Conservation (phyloP, 768 basidiomycete species). For the Mycena indigotica region DNA sequence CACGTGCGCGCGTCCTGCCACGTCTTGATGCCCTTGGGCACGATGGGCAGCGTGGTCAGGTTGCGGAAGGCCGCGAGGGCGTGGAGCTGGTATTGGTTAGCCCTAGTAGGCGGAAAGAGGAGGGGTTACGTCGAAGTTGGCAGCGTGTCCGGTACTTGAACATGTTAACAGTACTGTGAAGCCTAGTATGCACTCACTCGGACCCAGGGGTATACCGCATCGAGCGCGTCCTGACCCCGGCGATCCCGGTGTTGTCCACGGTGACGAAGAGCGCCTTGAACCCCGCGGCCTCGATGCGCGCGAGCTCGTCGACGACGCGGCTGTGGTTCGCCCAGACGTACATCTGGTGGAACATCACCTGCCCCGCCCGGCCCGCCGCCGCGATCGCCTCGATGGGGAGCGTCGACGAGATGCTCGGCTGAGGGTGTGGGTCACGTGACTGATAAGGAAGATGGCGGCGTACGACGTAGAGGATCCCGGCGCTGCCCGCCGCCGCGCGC, state of each 20-base stretch:
- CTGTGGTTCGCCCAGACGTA: slow-evolving; percentile 21
- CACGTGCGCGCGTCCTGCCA: slow-evolving; percentile 36
- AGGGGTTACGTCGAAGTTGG: slow-evolving; percentile 24
- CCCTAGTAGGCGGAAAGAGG: background rate
- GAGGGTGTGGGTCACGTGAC: no score
- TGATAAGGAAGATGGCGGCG: slow-evolving; percentile 3
- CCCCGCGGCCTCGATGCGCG: slow-evolving; percentile 29
- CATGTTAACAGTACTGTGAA: background rate
- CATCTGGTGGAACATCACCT: slow-evolving; percentile 34
- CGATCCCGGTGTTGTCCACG: slow-evolving; percentile 35
- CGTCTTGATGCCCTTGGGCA: slow-evolving; percentile 34
- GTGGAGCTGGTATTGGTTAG: slow-evolving; percentile 8
- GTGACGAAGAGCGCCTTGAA: slow-evolving; percentile 38
- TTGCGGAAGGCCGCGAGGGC: slow-evolving; percentile 27
- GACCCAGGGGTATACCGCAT: slow-evolving; percentile 20
- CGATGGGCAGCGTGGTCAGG: slow-evolving; percentile 30
- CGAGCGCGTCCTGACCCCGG: slow-evolving; percentile 30
- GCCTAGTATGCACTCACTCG: slow-evolving; percentile 10
- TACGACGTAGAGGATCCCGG: slow-evolving; percentile 43
- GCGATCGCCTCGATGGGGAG: slow-evolving; percentile 31
- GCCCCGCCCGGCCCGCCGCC: slow-evolving; percentile 20
- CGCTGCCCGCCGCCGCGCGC: slow-evolving; percentile 42
- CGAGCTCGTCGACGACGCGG: slow-evolving; percentile 25
- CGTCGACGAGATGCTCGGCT: slow-evolving; percentile 32
- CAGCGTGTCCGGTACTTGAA: slow-evolving; percentile 27